phyloP scores from a whole-genome alignment of 179 eudicot genomes.

The Kewa caespitosa region DNA sequence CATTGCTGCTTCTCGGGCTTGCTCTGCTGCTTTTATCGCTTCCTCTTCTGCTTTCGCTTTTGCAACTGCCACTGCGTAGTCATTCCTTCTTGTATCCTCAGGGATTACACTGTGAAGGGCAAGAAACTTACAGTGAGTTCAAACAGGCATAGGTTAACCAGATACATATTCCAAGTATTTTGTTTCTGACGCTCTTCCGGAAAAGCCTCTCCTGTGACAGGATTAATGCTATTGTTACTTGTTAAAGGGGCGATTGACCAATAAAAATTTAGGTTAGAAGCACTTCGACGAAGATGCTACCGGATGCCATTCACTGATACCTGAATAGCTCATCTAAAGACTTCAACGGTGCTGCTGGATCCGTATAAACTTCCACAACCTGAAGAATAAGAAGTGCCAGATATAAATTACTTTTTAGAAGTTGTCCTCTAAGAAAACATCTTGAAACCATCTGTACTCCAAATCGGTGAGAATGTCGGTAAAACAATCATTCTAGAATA shows the following conservation, averaged over 20 bases:
- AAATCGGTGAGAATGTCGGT: not conserved
- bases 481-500: not conserved
- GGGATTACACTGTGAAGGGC: conserved; percentile 64
- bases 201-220: not conserved
- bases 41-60: conserved; percentile 82
- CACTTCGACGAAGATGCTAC: too few relatives aligned
- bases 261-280: too few relatives aligned
- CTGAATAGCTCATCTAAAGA: conserved; percentile 73
- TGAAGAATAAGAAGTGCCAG: conserved; percentile 20
- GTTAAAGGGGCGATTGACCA: not conserved
- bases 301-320: conserved; percentile 29
- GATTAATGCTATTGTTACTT: not conserved
- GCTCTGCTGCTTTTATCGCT: conserved; percentile 55
- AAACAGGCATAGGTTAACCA: not conserved
- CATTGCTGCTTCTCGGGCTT: conserved; percentile 63
- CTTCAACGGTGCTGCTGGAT: conserved; percentile 72
- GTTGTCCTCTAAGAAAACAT: not conserved
- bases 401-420: not conserved
- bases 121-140: not conserved
- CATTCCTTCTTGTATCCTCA: conserved; percentile 87
- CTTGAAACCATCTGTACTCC: not conserved
- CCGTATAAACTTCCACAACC: conserved; percentile 76
- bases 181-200: too few relatives aligned
- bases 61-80: conserved; percentile 62
- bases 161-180: not conserved